These are phyloP conservation scores for Jackrogersella multiformis DNA, from an alignment of 495 filamentous ascomycete genomes.

Conservation along the genomic window DNA sequence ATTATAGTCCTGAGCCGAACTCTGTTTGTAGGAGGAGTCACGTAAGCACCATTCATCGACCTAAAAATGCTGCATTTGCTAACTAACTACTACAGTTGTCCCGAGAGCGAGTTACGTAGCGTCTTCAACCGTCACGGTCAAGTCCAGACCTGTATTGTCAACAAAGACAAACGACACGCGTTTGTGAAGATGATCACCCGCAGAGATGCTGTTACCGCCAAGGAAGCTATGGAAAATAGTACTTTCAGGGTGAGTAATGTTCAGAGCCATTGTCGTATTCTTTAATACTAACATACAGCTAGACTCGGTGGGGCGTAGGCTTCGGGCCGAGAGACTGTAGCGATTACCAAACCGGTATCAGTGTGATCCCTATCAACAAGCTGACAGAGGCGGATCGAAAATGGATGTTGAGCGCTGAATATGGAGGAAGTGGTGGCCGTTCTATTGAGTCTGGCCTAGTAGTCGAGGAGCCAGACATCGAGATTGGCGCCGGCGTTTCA, in stretches of 20 bases:
- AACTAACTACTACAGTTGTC: constrained; percentile 59
- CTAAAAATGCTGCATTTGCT: constrained; percentile 31
- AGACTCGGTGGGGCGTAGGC: constrained; percentile 97
- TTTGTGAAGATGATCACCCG: constrained; percentile 98
- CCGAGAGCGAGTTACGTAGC: constrained; percentile 79
- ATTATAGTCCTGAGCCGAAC: constrained; percentile 85
- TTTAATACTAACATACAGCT: constrained; percentile 34
- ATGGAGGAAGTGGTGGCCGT: constrained; percentile 88
- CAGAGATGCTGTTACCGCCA: constrained; percentile 81
- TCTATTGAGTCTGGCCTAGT: constrained; percentile 83
- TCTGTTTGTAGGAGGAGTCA: constrained; percentile 95
- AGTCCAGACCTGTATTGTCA: constrained; percentile 97
- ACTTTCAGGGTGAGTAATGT: constrained; percentile 77
- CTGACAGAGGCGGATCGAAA: constrained; percentile 96
- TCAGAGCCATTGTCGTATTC: background rate
- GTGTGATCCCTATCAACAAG: constrained; percentile 88
- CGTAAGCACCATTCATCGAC: constrained; percentile 63
- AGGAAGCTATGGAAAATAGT: constrained; percentile 89
- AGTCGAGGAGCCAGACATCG: constrained; percentile 97
- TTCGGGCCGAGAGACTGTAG: constrained; percentile 98
- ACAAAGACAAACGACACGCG: constrained; percentile 95
- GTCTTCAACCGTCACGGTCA: constrained; percentile 82
- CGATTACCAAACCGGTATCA: constrained; percentile 92
- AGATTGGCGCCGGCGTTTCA: constrained; percentile 96
- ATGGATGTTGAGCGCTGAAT: constrained; percentile 96